phyloP scores from a whole-genome alignment of 2,329 filamentous ascomycete species.

The Sphaerostilbella broomeana region DNA sequence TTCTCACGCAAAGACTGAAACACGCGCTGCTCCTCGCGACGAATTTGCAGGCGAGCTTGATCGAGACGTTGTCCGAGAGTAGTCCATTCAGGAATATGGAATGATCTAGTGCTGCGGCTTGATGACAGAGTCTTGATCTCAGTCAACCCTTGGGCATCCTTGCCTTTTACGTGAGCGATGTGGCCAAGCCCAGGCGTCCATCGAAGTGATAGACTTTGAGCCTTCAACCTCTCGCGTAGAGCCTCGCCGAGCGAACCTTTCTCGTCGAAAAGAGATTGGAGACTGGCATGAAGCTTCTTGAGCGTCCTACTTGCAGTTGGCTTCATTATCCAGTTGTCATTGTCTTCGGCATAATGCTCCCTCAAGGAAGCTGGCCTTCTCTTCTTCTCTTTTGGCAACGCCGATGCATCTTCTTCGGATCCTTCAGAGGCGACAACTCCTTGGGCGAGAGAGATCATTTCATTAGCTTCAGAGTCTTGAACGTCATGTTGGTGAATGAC shows the following conservation, averaged over 20 bases:
- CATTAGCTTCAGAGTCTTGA: constrained; percentile 63
- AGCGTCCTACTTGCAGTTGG: constrained; percentile 61
- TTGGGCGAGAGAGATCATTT: constrained; percentile 67
- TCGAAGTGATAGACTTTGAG: constrained; percentile 65
- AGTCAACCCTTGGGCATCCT: constrained; percentile 47
- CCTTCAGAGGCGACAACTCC: constrained; percentile 63
- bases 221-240: constrained; percentile 56
- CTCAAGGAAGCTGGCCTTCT: constrained; percentile 41
- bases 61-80: constrained; percentile 73
- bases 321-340: constrained; percentile 59
- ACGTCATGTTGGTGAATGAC: constrained; percentile 72
- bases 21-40: constrained; percentile 75
- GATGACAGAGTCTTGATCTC: constrained; percentile 53
- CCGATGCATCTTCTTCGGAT: constrained; percentile 46
- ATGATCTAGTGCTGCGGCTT: constrained; percentile 77
- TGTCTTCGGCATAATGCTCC: constrained; percentile 55
- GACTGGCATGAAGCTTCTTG: constrained; percentile 57
- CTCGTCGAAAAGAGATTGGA: constrained; percentile 53
- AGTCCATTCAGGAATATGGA: constrained; percentile 81
- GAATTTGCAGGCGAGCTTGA: constrained; percentile 68
- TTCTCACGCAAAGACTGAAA: constrained; percentile 66
- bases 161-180: constrained; percentile 83
- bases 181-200: constrained; percentile 87
- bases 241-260: constrained; percentile 54
- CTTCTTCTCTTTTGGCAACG: constrained; percentile 49